Evolutionary conservation across 2,329 filamentous ascomycete species (phyloP), one percentile per base, ranked within the genome.

Genomic region (Grosmannia penicillata): DNA sequence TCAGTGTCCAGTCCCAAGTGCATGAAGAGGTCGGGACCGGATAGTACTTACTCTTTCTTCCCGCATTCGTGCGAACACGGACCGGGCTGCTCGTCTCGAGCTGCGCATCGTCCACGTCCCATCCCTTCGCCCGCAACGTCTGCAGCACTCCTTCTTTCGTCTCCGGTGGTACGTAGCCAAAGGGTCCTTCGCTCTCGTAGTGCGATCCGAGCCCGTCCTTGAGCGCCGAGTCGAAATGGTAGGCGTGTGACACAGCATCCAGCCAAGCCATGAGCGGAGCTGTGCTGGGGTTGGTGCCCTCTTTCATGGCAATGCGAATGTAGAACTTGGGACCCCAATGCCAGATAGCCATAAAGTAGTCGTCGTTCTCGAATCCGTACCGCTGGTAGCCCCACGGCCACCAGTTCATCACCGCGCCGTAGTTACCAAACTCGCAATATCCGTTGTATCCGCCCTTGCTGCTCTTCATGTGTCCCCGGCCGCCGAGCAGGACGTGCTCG

Each of bases 401-500:
- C 47, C 51, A 53, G 21, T 42, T 42, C 44, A 48, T 49, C n/a
- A 58, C 48, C 26, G 64, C 54, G 26, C 53, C 55, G 43, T 68
- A 71, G 41, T 51, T 62, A 28, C 48, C 50, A 33, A 59, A 53
- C 29, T 54, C 48, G 44, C 54, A 57, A 22, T 44, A 45, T 15
- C 56, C 56, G 14, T 40, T 48, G 41, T 57, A 58, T 18, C 54
- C 54, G 38, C 52, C 54, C 17, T 37, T 54, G 45, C 56, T 55
- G 45, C 56, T 58, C 8, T 55, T 63, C 39, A 53, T 68, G 49
- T 62, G 63, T 42, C 52, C 64, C 36, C 52, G 49, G 38, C 53
- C 56, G 58, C 67, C 68, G 34, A 69, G 61, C n/a, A 95, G 57
- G 18, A 85, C 72, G 15, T 66, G 72, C 53, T 85, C 80, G 34